Evolutionary conservation across 1,284 basidiomycete species (phyloP), one percentile per base, ranked within the genome.

Genomic region (Hypsizygus ulmarius): DNA sequence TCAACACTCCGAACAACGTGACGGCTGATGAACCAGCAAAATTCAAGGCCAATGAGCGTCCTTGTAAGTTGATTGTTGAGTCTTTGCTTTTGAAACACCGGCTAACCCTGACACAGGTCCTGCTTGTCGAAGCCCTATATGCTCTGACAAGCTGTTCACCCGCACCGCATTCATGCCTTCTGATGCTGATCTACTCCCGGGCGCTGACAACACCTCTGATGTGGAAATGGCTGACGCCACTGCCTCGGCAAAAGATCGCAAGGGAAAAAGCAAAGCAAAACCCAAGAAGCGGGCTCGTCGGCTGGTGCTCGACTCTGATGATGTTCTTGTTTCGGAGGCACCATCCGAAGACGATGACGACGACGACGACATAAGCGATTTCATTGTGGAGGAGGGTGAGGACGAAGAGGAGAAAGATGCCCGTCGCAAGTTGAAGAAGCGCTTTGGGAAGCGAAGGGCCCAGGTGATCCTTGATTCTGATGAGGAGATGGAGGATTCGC

Each of bases 341-440:
- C 42, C 49, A 37, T 55, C 43, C 1, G 64, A 66, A 25, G 60
- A 65, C 12, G 67, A 69, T 6, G 65, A 70, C 15, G 64, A 67
- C 5, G 69, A 72, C 38, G 69, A 74, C 49, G 70, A 73, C 48
- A 53, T 78, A 53, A 71, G 68, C 50, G 78, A 79, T 56, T 81
- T 82, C 56, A 81, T 81, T 51, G 75, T 79, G 1, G 55, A 74
- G 16, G 65, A 63, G 40, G 77, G 74, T 50, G 77, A 79, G 49
- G 72, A 73, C 27, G 71, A 74, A 45, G 73, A 73, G 33, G 72
- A 76, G 60, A 72, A 74, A 58, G 70, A 74, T 49, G 66, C 60
- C 30, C 66, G 68, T 21, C 65, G 59, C 27, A 58, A 50, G 12
- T 41, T 67, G 21, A 77, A 70, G 64, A 71, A 65, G 44, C 63